Evolutionary conservation across 129 eudicot species (phyloP), one percentile per base, ranked within the genome.

Genomic region (Ambrosia artemisiifolia): DNA sequence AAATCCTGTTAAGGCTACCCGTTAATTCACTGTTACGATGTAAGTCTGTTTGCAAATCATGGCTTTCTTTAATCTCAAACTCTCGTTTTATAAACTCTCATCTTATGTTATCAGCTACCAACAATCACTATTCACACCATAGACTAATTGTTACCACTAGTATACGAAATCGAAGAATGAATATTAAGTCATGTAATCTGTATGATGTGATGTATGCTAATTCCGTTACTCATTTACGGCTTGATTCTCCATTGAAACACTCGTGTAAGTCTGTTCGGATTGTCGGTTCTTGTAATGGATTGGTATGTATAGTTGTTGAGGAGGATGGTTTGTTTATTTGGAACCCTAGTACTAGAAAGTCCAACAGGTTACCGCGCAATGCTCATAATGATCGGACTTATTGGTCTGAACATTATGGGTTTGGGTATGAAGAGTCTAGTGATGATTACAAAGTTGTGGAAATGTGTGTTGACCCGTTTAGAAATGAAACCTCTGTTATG

Each of bases 361-460:
- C 83, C 0, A 78, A 56, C 4, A 74, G 49, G n/a, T 63, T 89
- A 66, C 84, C 88, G 0, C 43, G 36, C 28, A 24, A 24, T 24
- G 28, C 28, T 24, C 28, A 24, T 24, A 24, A 0, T 24, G 28
- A 1, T 1, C 28, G 28, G 28, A 24, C 1, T 24, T 24, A 24
- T 24, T 24, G 28, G 28, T 1, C 1, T 24, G 19, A 56, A 53
- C 34, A 81, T 5, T 89, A 70, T 51, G 96, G 89, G 1, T 89
- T 89, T 49, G 96, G 92, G 53, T 86, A 78, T 34, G 71, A 73
- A 55, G 85, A 64, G 71, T 30, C 57, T 4, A 72, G 20, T 32
- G 92, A 84, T 71, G 96, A 89, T 69, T 84, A 79, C 50, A 84
- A 82, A 69, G 87, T 89, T 24, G 86, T 89, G 38, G 86, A 81